Conservation (phyloP, 1,139 yeast genomes). For the Meyerozyma elateridarum region DNA sequence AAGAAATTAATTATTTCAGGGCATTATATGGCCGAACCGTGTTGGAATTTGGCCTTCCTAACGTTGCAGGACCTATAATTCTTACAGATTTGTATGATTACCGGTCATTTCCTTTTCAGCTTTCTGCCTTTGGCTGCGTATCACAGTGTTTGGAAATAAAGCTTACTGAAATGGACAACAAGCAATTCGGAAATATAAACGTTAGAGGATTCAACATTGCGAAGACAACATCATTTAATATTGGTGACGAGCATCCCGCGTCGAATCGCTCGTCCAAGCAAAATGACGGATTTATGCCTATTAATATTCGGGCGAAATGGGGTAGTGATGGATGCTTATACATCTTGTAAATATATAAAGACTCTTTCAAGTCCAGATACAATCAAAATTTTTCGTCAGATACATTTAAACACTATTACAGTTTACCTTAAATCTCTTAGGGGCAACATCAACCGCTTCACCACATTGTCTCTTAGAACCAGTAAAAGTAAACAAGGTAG, state of each 20-base stretch:
- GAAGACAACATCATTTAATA: conserved; percentile 27
- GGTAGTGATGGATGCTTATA: conserved; percentile 75
- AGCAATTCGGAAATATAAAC: conserved; percentile 45
- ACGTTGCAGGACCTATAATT: conserved; percentile 54
- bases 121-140: conserved; percentile 40
- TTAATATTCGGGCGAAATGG: conserved; percentile 46
- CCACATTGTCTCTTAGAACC: conserved; percentile 18
- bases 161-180: conserved; percentile 27
- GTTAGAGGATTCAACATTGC: conserved; percentile 69
- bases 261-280: conserved; percentile 58
- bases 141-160: conserved; percentile 49
- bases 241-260: conserved; percentile 38
- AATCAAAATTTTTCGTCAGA: conserved; percentile 11
- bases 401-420: background rate
- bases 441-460: conserved; percentile 9
- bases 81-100: conserved; percentile 61
- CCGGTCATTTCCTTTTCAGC: conserved; percentile 34
- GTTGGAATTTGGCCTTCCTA: conserved; percentile 44
- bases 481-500: conserved; percentile 13
- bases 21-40: conserved; percentile 49
- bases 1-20: conserved; percentile 38
- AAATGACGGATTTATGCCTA: conserved; percentile 6
- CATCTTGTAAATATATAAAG: conserved; percentile 15
- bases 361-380: conserved; percentile 11
- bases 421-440: conserved; percentile 1